Percentiles rank a stretch among this genome's conserved stretches.
Conservation (phyloP, 78 protist genomes). For the Neovahlkampfia damariscottae region DNA sequence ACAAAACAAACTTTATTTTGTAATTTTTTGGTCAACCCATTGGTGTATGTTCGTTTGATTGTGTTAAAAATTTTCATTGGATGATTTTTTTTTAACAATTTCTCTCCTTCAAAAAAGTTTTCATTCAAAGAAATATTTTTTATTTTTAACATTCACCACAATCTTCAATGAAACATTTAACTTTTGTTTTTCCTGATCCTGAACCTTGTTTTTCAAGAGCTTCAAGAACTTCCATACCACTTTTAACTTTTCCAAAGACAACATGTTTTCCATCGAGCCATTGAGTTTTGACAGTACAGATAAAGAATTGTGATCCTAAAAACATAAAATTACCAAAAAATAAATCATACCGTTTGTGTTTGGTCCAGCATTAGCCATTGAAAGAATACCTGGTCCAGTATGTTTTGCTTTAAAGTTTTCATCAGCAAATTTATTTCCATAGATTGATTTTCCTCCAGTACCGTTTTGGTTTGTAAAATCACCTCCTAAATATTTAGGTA, state of each 20-base stretch:
- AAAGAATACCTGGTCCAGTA: slow-evolving; percentile 75
- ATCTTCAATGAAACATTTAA: too few species aligned
- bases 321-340: too few species aligned
- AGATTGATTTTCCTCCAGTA: slow-evolving; percentile 67
- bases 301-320: slow-evolving; percentile 87
- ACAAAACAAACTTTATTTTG: too few species aligned
- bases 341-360: slow-evolving; percentile 87
- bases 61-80: too few species aligned
- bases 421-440: slow-evolving; percentile 80
- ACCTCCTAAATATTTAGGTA: too few species aligned
- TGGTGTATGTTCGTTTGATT: too few species aligned
- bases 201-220: slow-evolving; percentile 18
- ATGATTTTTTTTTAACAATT: too few species aligned
- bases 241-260: slow-evolving; percentile 59
- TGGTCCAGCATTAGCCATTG: slow-evolving; percentile 76
- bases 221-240: slow-evolving; percentile 39
- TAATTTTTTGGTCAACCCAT: too few species aligned
- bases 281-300: slow-evolving; percentile 33
- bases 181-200: slow-evolving; percentile 20
- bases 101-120: too few species aligned
- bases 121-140: too few species aligned
- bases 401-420: slow-evolving; percentile 75
- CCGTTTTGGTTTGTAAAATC: slow-evolving; percentile 72
- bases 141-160: too few species aligned
- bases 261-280: slow-evolving; percentile 64